These are phyloP conservation scores for Hydnum rufescens DNA, from an alignment of 768 basidiomycete species.

Conservation along the genomic window DNA sequence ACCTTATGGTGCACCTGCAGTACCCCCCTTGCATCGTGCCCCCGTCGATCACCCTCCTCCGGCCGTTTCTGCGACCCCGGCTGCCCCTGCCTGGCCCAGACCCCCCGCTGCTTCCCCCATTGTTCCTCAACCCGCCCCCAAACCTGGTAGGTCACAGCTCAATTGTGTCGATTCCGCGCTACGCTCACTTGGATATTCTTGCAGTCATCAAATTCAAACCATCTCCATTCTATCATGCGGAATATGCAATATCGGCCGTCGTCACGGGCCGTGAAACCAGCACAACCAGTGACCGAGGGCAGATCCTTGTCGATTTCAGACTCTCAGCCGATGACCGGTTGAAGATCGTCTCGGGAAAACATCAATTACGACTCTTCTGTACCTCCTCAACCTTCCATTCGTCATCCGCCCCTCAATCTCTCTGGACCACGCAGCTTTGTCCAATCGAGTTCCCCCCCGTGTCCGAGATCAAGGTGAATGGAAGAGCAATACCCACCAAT, in stretches of 20 bases:
- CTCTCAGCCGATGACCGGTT: conserved; percentile 1
- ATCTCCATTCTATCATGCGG: conserved; percentile 49
- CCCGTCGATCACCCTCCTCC: conserved; percentile 3
- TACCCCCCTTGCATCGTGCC: conserved; percentile 32
- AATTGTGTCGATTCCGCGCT: conserved; percentile 6
- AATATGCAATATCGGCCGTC: conserved; percentile 34
- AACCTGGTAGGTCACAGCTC: conserved; percentile 5
- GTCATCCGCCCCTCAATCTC: conserved; percentile 17
- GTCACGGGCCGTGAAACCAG: conserved; percentile 45
- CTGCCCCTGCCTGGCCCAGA: no score
- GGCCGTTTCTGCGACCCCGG: no score
- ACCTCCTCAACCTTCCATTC: conserved; percentile 64
- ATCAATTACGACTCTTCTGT: conserved; percentile 74
- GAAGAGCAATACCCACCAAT: conserved; percentile 43
- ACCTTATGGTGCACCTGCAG: no score
- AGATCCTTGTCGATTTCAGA: not conserved
- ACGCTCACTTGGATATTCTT: no score
- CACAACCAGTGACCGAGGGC: conserved; percentile 29
- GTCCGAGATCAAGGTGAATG: conserved; percentile 80
- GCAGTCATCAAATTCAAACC: conserved; percentile 56
- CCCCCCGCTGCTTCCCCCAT: no score
- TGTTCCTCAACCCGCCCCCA: no score
- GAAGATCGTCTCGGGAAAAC: conserved; percentile 30
- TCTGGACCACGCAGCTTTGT: conserved; percentile 28
- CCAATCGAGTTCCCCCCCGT: conserved; percentile 82